A percentile compares a stretch with the other conserved stretches of the same genome.
These are phyloP conservation scores for Erysimum cheiranthoides DNA, from an alignment of 345 rosid genomes.

Conservation along the genomic window DNA sequence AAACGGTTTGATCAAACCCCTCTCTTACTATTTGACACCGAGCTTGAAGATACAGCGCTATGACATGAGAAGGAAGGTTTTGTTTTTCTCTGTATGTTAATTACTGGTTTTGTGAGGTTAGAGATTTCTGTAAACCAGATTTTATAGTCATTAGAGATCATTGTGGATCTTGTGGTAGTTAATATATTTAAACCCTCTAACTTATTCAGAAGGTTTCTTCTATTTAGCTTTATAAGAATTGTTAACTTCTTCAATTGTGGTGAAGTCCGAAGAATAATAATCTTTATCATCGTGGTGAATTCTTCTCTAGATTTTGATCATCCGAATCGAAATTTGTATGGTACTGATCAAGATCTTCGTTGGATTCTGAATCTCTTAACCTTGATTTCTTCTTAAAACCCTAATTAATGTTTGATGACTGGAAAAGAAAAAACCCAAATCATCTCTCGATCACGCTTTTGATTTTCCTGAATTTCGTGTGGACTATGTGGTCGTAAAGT, in stretches of 20 bases:
- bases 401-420: background rate
- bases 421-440: background rate
- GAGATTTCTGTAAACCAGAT: slow-evolving; percentile 6
- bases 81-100: slow-evolving; percentile 10
- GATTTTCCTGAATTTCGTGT: background rate
- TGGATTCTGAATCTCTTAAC: slow-evolving; percentile 2
- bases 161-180: background rate
- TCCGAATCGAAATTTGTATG: slow-evolving; percentile 6
- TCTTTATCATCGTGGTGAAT: slow-evolving; percentile 18
- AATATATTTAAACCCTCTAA: slow-evolving; percentile 9
- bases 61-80: slow-evolving; percentile 8
- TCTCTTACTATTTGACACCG: background rate
- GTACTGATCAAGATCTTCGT: background rate
- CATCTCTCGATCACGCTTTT: background rate
- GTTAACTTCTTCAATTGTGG: background rate
- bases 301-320: slow-evolving; percentile 3
- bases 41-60: background rate
- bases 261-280: background rate
- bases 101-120: background rate
- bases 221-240: background rate
- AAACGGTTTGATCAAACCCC: background rate
- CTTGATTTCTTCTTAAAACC: background rate
- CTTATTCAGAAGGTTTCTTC: slow-evolving; percentile 15
- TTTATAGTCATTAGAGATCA: slow-evolving; percentile 1
- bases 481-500: background rate